Evolutionary conservation across 805 yeast species (phyloP).

Genomic region (Cyberlindnera petersonii): DNA sequence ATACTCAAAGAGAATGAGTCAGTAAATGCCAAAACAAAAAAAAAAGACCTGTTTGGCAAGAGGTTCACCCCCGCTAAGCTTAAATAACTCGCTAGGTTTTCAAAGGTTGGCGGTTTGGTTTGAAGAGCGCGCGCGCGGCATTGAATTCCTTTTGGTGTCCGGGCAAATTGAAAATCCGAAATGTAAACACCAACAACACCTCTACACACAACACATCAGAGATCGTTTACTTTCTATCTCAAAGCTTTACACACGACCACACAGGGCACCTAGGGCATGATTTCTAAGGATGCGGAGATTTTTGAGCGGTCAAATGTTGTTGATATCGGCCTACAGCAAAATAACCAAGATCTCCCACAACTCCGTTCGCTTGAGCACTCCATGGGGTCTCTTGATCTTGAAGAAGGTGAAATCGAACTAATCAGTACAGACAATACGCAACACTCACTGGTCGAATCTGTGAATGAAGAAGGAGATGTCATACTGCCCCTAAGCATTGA

Average conservation of each 20-base stretch:
- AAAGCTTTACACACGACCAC: not conserved
- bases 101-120: not conserved
- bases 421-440: not conserved
- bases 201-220: too few species aligned
- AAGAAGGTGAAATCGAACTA: conserved; percentile 1
- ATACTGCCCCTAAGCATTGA: conserved; percentile 36
- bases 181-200: conserved; percentile 2
- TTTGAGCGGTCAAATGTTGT: conserved; percentile 32
- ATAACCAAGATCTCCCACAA: conserved; percentile 5
- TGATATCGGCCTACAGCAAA: conserved; percentile 30
- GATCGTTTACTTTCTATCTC: too few species aligned
- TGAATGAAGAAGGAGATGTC: conserved; percentile 22
- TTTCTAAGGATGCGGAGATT: conserved; percentile 29
- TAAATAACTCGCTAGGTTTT: not conserved
- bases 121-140: not conserved
- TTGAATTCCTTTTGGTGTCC: too few species aligned
- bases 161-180: conserved; percentile 2
- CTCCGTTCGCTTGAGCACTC: conserved; percentile 1
- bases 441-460: not conserved
- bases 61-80: not conserved
- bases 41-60: not conserved
- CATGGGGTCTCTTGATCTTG: conserved; percentile 1
- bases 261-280: too few species aligned
- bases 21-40: not conserved
- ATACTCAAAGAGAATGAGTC: too few species aligned